phyloP scores from a whole-genome alignment of 352 stramenopile species.

The Globisporangium orthogonon region DNA sequence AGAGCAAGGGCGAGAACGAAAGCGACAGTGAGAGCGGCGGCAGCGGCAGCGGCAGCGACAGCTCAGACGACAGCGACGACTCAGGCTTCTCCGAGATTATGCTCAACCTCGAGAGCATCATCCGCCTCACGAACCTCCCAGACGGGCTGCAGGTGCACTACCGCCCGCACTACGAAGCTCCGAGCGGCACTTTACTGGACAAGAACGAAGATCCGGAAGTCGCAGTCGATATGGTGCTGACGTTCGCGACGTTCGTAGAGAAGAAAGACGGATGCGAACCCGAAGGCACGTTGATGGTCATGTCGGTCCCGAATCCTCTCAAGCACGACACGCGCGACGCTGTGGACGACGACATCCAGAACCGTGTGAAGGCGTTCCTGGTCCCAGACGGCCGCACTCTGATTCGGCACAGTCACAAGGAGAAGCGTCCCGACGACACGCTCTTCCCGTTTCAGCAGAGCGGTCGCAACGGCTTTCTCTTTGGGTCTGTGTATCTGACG shows the following conservation, averaged over 20 bases:
- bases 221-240: constrained; percentile 54
- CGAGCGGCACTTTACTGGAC: constrained; percentile 19
- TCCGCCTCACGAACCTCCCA: constrained; percentile 71
- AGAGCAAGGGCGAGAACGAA: constrained; percentile 10
- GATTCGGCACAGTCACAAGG: constrained; percentile 26
- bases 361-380: constrained; percentile 63
- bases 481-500: constrained; percentile 71
- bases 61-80: constrained; percentile 37
- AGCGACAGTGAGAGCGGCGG: constrained; percentile 34
- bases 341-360: constrained; percentile 45
- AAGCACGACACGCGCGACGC: constrained; percentile 18
- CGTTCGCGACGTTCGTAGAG: constrained; percentile 65
- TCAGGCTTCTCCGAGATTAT: constrained; percentile 48
- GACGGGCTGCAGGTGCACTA: constrained; percentile 81
- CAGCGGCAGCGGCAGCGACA: constrained; percentile 19
- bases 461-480: constrained; percentile 61
- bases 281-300: constrained; percentile 45
- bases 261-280: constrained; percentile 31
- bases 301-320: constrained; percentile 33
- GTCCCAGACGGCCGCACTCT: constrained; percentile 55
- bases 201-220: constrained; percentile 20
- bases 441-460: constrained; percentile 80
- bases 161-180: constrained; percentile 63
- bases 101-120: constrained; percentile 80
- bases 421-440: constrained; percentile 36